Percentiles rank a stretch among this genome's conserved stretches.
phyloP scores from a whole-genome alignment of 192 early-diverging fungal species.

The Umbelopsis ramanniana region DNA sequence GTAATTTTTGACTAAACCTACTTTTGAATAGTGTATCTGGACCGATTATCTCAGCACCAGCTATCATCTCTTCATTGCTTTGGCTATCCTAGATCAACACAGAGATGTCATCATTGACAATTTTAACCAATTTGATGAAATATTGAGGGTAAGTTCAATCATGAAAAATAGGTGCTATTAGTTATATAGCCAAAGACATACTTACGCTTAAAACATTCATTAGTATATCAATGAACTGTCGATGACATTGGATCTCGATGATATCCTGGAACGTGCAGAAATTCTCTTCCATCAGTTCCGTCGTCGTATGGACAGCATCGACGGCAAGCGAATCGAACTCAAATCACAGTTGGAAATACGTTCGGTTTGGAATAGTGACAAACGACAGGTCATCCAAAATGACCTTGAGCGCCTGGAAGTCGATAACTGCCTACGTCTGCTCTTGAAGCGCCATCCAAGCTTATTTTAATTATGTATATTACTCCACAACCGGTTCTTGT shows the following conservation, averaged over 20 bases:
- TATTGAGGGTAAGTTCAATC: slow-evolving; percentile 68
- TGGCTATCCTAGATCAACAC: slow-evolving; percentile 89
- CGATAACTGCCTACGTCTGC: slow-evolving; percentile 16
- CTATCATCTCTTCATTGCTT: slow-evolving; percentile 90
- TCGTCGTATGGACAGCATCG: slow-evolving; percentile 47
- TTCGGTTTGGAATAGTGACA: slow-evolving; percentile 32
- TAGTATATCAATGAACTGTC: slow-evolving; percentile 88
- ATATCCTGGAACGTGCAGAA: slow-evolving; percentile 74
- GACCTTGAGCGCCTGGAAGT: slow-evolving; percentile 24
- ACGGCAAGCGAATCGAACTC: slow-evolving; percentile 35
- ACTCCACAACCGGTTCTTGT: neutral
- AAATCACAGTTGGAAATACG: slow-evolving; percentile 29
- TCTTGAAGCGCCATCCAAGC: slow-evolving; percentile 20
- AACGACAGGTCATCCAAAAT: slow-evolving; percentile 21
- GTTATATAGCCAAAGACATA: neutral
- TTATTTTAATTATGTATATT: neutral
- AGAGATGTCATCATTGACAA: slow-evolving; percentile 76
- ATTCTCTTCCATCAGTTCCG: slow-evolving; percentile 67
- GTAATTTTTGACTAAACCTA: neutral
- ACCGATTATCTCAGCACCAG: slow-evolving; percentile 72
- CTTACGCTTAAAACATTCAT: neutral
- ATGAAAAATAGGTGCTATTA: no score
- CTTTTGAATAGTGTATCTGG: slow-evolving; percentile 51
- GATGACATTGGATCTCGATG: slow-evolving; percentile 70
- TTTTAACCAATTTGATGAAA: slow-evolving; percentile 85